Percentiles rank a stretch among this genome's conserved stretches.
Conservation (phyloP, 306 rosid genomes). For the Pueraria montana region DNA sequence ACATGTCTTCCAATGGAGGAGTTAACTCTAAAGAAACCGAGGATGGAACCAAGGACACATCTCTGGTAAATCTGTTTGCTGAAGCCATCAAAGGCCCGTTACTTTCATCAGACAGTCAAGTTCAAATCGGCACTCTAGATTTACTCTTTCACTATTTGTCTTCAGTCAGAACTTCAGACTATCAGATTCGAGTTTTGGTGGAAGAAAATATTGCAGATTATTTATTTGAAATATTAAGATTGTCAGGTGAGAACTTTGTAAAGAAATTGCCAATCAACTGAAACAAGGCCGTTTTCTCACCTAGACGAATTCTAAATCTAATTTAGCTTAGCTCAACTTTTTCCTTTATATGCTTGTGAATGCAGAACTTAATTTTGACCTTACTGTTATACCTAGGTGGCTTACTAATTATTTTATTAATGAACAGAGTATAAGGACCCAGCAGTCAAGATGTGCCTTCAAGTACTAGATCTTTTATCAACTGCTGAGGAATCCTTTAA, state of each 20-base stretch:
- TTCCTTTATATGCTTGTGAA: slow-evolving; percentile 30
- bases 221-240: slow-evolving; percentile 87
- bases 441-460: slow-evolving; percentile 77
- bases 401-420: slow-evolving; percentile 51
- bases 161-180: slow-evolving; percentile 63
- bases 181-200: slow-evolving; percentile 75
- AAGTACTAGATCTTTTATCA: slow-evolving; percentile 80
- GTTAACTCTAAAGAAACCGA: slow-evolving; percentile 53
- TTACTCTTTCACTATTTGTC: slow-evolving; percentile 78
- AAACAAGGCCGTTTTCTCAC: not conserved
- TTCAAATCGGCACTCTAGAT: slow-evolving; percentile 79
- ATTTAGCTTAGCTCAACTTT: slow-evolving; percentile 35
- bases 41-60: slow-evolving; percentile 55
- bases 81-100: slow-evolving; percentile 97
- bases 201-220: slow-evolving; percentile 96
- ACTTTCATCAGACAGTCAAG: slow-evolving; percentile 82
- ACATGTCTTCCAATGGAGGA: slow-evolving; percentile 55
- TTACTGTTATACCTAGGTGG: slow-evolving; percentile 14
- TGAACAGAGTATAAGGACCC: slow-evolving; percentile 86
- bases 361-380: slow-evolving; percentile 40
- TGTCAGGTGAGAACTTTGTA: slow-evolving; percentile 77
- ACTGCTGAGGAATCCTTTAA: slow-evolving; percentile 77
- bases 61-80: slow-evolving; percentile 70
- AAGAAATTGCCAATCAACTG: slow-evolving; percentile 5
- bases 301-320: slow-evolving; percentile 32